Evolutionary conservation across 2,329 filamentous ascomycete species (phyloP), one percentile per base, ranked within the genome.

Genomic region (Xylariomycetidae sp.): DNA sequence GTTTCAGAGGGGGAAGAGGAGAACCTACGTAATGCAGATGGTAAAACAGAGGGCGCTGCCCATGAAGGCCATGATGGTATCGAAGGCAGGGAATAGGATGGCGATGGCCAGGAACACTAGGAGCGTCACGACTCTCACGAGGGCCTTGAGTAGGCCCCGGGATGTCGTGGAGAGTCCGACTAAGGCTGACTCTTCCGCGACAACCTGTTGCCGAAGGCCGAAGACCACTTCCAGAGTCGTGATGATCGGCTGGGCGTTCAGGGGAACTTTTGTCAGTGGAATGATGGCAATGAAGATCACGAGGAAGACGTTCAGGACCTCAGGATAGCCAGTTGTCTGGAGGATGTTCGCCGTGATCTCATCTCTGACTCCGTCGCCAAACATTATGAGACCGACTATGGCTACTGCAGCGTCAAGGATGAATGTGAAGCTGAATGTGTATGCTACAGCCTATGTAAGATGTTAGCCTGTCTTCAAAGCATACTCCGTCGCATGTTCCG

Each of bases 281-380:
- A 97, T 95, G 54, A 96, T 88, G 53, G 84, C 84, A 48, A 97
- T 85, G 58, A 89, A 90, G 41, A 86, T 68, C 44, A 88, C 88
- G 58, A 96, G 84, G 46, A 90, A 68, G 29, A 90, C 63, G n/a
- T 80, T 87, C 25, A 94, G 61, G 2, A 67, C 71, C 10, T 74
- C 65, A 1, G 90, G 87, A 55, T 94, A 96, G 34, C 82, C 82
- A 5, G 72, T 61, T 1, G 79, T 83, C 33, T 74, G 69, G 45
- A 97, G 76, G 40, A 98, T 82, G 62, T 95, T 97, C 51, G 84
- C 83, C 0, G 92, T 96, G 56, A 97, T 82, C 58, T 94, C 88
- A 44, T 95, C 89, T 36, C 74, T 75, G 34, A 95, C 86, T n/a
- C 67, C 73, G 47, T 94, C 85, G 40, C 90, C 90, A 58, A 96